phyloP scores from a whole-genome alignment of 129 eudicot species.

The Chrysanthemum seticuspe region DNA sequence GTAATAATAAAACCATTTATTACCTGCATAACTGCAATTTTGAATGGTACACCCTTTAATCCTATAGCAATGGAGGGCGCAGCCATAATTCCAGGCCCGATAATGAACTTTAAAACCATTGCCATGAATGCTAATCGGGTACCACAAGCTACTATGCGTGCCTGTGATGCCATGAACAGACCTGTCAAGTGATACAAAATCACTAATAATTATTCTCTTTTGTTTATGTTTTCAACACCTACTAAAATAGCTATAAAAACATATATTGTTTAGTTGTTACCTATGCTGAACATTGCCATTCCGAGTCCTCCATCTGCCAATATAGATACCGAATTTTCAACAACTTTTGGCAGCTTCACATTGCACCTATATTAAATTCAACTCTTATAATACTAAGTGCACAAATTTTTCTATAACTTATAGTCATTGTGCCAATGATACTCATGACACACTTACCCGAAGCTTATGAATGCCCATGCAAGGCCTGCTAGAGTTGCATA shows the following conservation, averaged over 20 bases:
- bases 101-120: slow-evolving; percentile 60
- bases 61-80: slow-evolving; percentile 56
- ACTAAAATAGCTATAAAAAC: neutral
- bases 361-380: slow-evolving; percentile 50
- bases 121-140: slow-evolving; percentile 48
- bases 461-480: slow-evolving; percentile 75
- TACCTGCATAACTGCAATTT: slow-evolving; percentile 74
- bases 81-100: slow-evolving; percentile 70
- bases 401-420: neutral
- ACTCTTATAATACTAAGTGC: neutral
- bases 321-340: slow-evolving; percentile 59
- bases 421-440: neutral
- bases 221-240: neutral
- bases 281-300: slow-evolving; percentile 97
- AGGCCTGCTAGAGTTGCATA: slow-evolving; percentile 66
- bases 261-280: slow-evolving; percentile 24
- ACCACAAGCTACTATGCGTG: slow-evolving; percentile 57
- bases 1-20: neutral
- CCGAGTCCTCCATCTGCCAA: slow-evolving; percentile 88
- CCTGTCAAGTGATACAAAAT: slow-evolving; percentile 38
- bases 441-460: slow-evolving; percentile 41
- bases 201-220: neutral
- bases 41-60: slow-evolving; percentile 50
- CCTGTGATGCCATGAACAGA: slow-evolving; percentile 84
- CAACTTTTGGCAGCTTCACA: slow-evolving; percentile 61